Conservation (phyloP, 2,329 filamentous ascomycete genomes). For the Botrytis fabae region DNA sequence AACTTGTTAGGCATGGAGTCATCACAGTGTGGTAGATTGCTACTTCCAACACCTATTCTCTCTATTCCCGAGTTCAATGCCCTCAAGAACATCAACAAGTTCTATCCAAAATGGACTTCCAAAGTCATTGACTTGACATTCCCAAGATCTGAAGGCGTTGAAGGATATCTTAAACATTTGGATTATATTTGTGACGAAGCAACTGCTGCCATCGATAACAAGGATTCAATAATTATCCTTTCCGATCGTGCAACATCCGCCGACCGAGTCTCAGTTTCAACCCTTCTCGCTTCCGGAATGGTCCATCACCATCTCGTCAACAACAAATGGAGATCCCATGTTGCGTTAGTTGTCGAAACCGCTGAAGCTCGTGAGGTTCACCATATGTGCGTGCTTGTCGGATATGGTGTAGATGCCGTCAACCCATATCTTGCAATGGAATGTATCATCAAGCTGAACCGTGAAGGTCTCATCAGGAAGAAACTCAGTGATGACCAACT, state of each 20-base stretch:
- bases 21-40: conserved; percentile 81
- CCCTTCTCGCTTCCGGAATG: conserved; percentile 85
- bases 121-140: conserved; percentile 92
- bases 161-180: conserved; percentile 83
- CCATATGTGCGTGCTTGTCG: conserved; percentile 97
- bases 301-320: conserved; percentile 93
- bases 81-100: conserved; percentile 70
- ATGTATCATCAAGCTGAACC: conserved; percentile 95
- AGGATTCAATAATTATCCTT: conserved; percentile 82
- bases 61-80: conserved; percentile 90
- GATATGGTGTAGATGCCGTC: conserved; percentile 91
- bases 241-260: conserved; percentile 84
- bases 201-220: conserved; percentile 78
- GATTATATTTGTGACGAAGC: conserved; percentile 86
- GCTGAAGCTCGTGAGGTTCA: conserved; percentile 96
- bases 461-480: conserved; percentile 89
- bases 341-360: conserved; percentile 84
- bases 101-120: conserved; percentile 81
- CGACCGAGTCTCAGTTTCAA: conserved; percentile 81
- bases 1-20: conserved; percentile 93
- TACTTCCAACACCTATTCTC: conserved; percentile 84
- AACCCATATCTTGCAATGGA: conserved; percentile 96
- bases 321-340: conserved; percentile 93
- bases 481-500: conserved; percentile 78
- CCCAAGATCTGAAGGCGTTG: conserved; percentile 76